phyloP scores from a whole-genome alignment of 257 asterid species.

The Nicotiana benthamiana region DNA sequence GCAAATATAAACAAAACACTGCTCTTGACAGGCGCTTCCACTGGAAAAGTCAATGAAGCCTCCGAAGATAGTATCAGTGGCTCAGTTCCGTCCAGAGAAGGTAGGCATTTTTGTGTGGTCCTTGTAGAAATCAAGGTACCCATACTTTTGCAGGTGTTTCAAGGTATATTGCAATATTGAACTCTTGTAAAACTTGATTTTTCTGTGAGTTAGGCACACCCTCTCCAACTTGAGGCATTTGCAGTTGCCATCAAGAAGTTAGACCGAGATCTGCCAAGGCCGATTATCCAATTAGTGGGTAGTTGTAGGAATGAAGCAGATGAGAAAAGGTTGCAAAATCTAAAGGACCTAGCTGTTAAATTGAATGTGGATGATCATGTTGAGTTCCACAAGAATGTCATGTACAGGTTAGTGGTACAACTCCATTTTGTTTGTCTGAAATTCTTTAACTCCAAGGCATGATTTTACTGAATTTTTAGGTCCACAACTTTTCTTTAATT shows the following conservation, averaged over 20 bases:
- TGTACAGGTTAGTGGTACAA: constrained; percentile 55
- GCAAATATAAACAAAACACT: not conserved
- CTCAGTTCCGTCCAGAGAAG: constrained; percentile 99
- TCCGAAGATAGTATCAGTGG: constrained; percentile 71
- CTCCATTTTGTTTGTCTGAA: not conserved
- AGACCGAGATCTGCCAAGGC: constrained; percentile 49
- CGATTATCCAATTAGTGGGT: constrained; percentile 83
- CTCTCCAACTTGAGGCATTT: constrained; percentile 92
- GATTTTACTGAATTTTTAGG: not conserved
- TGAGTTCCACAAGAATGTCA: constrained; percentile 81
- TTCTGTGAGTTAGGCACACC: constrained; percentile 56
- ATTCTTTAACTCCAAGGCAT: not conserved
- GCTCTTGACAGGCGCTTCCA: constrained; percentile 47
- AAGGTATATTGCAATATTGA: constrained; percentile 9
- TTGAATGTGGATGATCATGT: constrained; percentile 64
- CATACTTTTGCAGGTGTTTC: constrained; percentile 12
- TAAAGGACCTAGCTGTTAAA: constrained; percentile 60
- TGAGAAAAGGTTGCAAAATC: constrained; percentile 71
- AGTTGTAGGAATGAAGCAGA: constrained; percentile 97
- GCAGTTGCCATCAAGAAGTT: constrained; percentile 49
- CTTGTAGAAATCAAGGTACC: constrained; percentile 40
- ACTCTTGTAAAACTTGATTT: constrained; percentile 17
- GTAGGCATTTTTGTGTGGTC: constrained; percentile 49
- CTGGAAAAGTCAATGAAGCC: constrained; percentile 60
- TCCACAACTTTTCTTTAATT: not conserved